Evolutionary conservation across 345 rosid species (phyloP).

Genomic region (thale cress (Arabidopsis thaliana)): DNA sequence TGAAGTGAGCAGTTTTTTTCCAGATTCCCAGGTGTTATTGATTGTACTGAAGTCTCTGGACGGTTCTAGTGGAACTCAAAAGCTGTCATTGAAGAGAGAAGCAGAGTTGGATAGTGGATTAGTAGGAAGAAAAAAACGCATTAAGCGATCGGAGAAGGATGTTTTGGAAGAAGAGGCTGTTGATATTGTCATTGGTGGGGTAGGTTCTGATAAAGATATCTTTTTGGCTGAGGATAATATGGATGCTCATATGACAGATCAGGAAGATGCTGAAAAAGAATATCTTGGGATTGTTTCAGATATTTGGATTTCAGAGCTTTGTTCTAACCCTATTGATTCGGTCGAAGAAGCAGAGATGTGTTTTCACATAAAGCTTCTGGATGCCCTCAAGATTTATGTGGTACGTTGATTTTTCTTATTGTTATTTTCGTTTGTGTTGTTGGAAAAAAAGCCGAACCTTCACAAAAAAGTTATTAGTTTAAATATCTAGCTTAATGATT

Average conservation of each 20-base stretch:
- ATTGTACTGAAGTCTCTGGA: constrained; percentile 61
- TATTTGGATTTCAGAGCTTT: constrained; percentile 66
- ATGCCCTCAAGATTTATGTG: constrained; percentile 70
- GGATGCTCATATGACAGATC: constrained; percentile 46
- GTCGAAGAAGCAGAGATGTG: constrained; percentile 63
- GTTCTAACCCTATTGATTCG: constrained; percentile 44
- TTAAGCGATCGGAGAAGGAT: constrained; percentile 56
- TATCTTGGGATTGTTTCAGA: constrained; percentile 56
- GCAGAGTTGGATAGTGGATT: constrained; percentile 45
- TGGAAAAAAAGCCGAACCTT: constrained; percentile 6
- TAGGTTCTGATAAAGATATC: constrained; percentile 49
- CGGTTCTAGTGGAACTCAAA: constrained; percentile 42
- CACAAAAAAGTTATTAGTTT: not conserved
- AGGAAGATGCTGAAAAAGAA: constrained; percentile 54
- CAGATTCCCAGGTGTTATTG: constrained; percentile 83
- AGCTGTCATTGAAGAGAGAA: constrained; percentile 57
- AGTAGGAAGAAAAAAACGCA: constrained; percentile 31
- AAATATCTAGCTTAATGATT: not conserved
- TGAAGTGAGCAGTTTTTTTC: constrained; percentile 70
- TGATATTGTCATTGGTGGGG: constrained; percentile 71
- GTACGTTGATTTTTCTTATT: constrained; percentile 52
- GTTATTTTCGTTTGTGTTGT: not conserved
- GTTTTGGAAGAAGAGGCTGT: constrained; percentile 48
- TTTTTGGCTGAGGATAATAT: constrained; percentile 46
- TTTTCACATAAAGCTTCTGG: constrained; percentile 75